Base-by-base conservation (phyloP, 2,329 filamentous ascomycete species). In the Colletotrichum noveboracense region DNA sequence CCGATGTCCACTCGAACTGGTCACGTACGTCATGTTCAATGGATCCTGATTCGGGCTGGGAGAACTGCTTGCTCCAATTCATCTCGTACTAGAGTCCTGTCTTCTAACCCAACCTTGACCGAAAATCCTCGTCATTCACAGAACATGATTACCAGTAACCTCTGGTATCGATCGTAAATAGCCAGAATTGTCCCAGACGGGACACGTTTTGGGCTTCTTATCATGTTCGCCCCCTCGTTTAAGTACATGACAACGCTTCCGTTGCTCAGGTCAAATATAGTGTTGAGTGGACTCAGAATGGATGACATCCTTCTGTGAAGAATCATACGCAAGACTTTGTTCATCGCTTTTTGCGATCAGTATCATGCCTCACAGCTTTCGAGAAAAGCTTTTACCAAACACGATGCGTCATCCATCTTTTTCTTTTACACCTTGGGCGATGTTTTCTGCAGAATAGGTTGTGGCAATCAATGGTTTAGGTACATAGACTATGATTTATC, bases 241-340 rank as follows among this genome's bases (percentile, higher is more conserved):
- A n/a, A n/a, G 18, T 43, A 0, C 18, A 43, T n/a, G 8, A 1
- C 8, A n/a, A 10, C 8, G 9, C 18, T 43, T 43, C 1, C 18
- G 9, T 1, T 43, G 2, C 8, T 43, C 5, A 1, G 16, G 8
- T 18, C 8, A n/a, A 2, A n/a, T 9, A n/a, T 10, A 43, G 8
- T n/a, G 38, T 6, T 0, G 3, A n/a, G 38, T 10, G 38, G 6
- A 43, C 36, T 9, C 16, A 38, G 36, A 9, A 9, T 38, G 6
- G 36, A 3, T 16, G 6, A 36, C 5, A 43, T 0, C 8, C 16
- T 18, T 43, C 16, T 18, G 8, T 18, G 36, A 43, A 18, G 4
- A 5, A 18, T 10, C 5, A n/a, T 6, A n/a, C 38, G 7, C 38
- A 9, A 38, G 8, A 18, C 7, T 6, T 18, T 38, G 1, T 6